Evolutionary conservation across 352 stramenopile genomes (phyloP), one percentile per base, ranked within the genome.

Genomic region (Globisporangium polare): DNA sequence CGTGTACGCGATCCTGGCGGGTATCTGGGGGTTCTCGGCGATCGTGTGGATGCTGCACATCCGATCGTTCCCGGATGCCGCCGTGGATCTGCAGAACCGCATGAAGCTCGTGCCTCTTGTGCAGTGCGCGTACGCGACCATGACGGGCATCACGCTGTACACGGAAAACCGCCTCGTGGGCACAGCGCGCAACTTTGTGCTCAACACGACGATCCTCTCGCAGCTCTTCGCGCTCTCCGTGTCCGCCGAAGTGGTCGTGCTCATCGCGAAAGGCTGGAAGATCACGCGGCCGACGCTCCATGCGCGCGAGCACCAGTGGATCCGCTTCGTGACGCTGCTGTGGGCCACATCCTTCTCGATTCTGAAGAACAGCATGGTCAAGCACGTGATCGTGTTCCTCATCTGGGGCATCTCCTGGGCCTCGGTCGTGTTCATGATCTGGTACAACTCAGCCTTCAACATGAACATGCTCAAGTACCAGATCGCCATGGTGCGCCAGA

Each of bases 401-500:
- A 60, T 86, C 5, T 89, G 75, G 80, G 78, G 74, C 3, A 52
- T 83, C 5, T 70, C 80, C 0, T 90, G 77, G 76, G 72, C 72
- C 8, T 71, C 63, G 4, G 58, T 90, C 2, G 76, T 88, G 27
- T 86, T 86, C 53, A 78, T 86, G 72, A 64, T 88, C 52, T 88
- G 78, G 80, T 87, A 86, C 69, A 82, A 85, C 61, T 86, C 78
- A 31, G 71, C 76, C 0, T 85, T 86, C 65, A 87, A 90, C 49
- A 66, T 87, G 43, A 87, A 87, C 62, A 81, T 86, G 76, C 77
- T 90, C 59, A 78, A 77, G 39, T 87, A 78, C 37, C 80, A 88
- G 67, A 70, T 90, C 31, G 68, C 71, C 4, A 80, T 87, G 71
- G 73, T 87, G 53, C 78, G 78, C 5, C 74, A 86, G 45, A 68